Base-by-base conservation (phyloP, 768 basidiomycete genomes). In the Boletales sp. region DNA sequence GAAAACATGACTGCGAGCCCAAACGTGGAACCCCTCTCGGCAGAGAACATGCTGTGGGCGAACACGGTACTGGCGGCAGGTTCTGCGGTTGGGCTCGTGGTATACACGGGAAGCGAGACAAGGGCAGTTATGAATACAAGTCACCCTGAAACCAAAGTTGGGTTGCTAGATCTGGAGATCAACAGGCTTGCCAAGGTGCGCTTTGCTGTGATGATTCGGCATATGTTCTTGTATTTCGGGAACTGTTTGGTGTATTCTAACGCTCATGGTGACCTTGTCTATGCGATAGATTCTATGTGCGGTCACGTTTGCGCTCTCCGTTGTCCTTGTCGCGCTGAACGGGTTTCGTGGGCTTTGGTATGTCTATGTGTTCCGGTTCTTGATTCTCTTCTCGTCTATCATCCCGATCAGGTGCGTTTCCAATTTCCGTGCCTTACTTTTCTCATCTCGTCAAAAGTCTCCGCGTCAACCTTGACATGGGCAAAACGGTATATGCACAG, bases 391-490 rank as follows among this genome's bases (percentile, higher is more conserved):
- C 72, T 97, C 95, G 43, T 95, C 93, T 28, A 99, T 99, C 68
- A 98, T 99, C 63, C 95, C 96, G 21, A 99, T 99, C 72, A 95
- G 93, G 95, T 91, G 44, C 48, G 85, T 66, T 45, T 38, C n/a
- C 21, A 3, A 28, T 46, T 18, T 21, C 19, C n/a, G 19, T 33
- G 12, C 21, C 49, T 56, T 15, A 51, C 31, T 1, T 28, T 28
- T 28, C 25, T 28, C 25, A 28, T 40, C 17, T 46, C 31, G 0
- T 14, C 14, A 13, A 46, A 7, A 97, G 94, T 77, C 74, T 99
- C 48, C 89, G 96, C n/a, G 95, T 99, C 46, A 99, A 99, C 60
- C 79, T 99, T 46, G 96, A 99, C 68, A 98, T 99, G 94, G 96
- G 96, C 49, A 99, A 99, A 72, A 98, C 94, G 1, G 89, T 98